These are phyloP conservation scores for Sphaerostilbella broomeana DNA, from an alignment of 2,329 filamentous ascomycete genomes.

Conservation along the genomic window DNA sequence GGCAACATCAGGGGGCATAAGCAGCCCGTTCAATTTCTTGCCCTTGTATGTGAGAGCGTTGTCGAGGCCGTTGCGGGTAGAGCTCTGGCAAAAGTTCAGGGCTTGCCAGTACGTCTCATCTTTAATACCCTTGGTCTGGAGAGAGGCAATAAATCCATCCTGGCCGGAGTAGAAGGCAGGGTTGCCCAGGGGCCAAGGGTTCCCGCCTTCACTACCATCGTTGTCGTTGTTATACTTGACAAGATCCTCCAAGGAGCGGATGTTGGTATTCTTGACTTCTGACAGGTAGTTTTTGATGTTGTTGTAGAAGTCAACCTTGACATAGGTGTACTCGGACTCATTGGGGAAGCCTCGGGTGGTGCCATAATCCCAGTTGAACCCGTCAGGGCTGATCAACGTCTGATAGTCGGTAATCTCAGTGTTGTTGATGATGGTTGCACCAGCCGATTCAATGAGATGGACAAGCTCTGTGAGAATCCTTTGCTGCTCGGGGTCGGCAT, in stretches of 20 bases:
- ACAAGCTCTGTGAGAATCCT: slow-evolving; percentile 42
- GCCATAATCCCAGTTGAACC: slow-evolving; percentile 73
- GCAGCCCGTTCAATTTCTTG: slow-evolving; percentile 50
- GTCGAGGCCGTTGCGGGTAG: slow-evolving; percentile 62
- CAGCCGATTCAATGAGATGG: slow-evolving; percentile 48
- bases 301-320: slow-evolving; percentile 65
- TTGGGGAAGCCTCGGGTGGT: slow-evolving; percentile 56
- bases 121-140: slow-evolving; percentile 52
- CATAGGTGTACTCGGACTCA: slow-evolving; percentile 65
- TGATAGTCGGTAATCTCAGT: slow-evolving; percentile 61
- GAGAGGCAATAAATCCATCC: slow-evolving; percentile 60
- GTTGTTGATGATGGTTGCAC: slow-evolving; percentile 61
- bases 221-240: slow-evolving; percentile 59
- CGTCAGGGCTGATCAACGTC: slow-evolving; percentile 54
- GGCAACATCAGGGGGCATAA: slow-evolving; percentile 62
- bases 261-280: slow-evolving; percentile 53
- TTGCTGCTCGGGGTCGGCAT: slow-evolving; percentile 51
- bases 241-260: slow-evolving; percentile 57
- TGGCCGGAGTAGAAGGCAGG: slow-evolving; percentile 66
- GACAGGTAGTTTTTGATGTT: slow-evolving; percentile 56
- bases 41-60: slow-evolving; percentile 49
- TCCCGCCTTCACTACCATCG: slow-evolving; percentile 59
- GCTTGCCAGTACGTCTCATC: slow-evolving; percentile 63
- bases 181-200: slow-evolving; percentile 44
- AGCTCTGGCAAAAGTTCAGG: slow-evolving; percentile 52